These are phyloP conservation scores for Trametes versicolor DNA, from an alignment of 1,284 basidiomycete genomes.

Conservation along the genomic window DNA sequence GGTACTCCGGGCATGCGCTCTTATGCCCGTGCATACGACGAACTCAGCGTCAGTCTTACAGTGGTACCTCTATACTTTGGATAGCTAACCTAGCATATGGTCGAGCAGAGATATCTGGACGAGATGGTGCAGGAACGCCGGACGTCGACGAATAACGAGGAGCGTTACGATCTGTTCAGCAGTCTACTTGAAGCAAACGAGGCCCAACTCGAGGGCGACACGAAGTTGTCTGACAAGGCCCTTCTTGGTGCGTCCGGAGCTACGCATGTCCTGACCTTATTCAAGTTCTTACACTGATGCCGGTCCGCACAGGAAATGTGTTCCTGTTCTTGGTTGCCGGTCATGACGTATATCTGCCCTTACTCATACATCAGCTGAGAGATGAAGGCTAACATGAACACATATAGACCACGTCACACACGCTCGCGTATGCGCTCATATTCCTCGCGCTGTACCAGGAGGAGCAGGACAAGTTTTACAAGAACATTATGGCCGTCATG, in stretches of 20 bases:
- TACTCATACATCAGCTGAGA: neutral
- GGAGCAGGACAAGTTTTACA: constrained; percentile 66
- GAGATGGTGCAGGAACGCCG: constrained; percentile 64
- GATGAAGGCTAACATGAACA: constrained; percentile 33
- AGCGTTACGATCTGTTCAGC: constrained; percentile 64
- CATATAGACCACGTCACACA: constrained; percentile 60
- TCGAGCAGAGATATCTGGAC: constrained; percentile 56
- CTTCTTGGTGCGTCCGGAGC: constrained; percentile 52
- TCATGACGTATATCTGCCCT: constrained; percentile 56
- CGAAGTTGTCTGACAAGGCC: constrained; percentile 56
- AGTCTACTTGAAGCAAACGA: constrained; percentile 61
- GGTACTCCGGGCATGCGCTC: constrained; percentile 50
- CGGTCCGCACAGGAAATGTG: constrained; percentile 57
- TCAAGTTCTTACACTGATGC: neutral
- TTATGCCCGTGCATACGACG: constrained; percentile 54
- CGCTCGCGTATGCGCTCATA: constrained; percentile 66
- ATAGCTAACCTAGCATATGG: neutral
- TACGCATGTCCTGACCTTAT: no score
- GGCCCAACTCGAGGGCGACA: constrained; percentile 44
- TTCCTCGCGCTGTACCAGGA: constrained; percentile 63
- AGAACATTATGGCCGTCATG: constrained; percentile 46
- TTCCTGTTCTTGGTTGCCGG: constrained; percentile 59
- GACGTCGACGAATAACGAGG: constrained; percentile 49
- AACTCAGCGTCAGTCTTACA: constrained; percentile 53
- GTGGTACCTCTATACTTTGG: neutral